A percentile compares a stretch with the other conserved stretches of the same genome.
Evolutionary conservation across 2,329 filamentous ascomycete genomes (phyloP).

Genomic region (Arthroderma sp.): DNA sequence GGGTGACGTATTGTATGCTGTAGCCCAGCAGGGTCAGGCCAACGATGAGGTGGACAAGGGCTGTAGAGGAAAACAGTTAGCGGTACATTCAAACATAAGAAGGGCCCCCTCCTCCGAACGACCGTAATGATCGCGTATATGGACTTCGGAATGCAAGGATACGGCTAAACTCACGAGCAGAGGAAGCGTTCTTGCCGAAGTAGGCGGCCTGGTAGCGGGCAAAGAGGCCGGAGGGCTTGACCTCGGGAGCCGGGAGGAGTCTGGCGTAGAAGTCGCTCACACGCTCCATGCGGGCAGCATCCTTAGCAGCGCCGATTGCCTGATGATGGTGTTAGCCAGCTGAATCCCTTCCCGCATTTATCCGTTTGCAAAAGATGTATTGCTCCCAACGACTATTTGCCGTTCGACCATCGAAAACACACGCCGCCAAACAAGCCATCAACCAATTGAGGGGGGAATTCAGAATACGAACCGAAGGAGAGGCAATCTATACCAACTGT

Average conservation of each 20-base stretch:
- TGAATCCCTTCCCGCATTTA: neutral
- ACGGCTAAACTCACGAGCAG: conserved; percentile 59
- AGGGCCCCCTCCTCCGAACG: too few species aligned
- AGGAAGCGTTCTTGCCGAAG: conserved; percentile 88
- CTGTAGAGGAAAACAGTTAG: conserved; percentile 37
- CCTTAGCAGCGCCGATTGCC: conserved; percentile 88
- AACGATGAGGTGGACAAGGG: conserved; percentile 75
- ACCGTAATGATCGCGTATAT: too few species aligned
- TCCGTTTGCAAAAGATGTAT: neutral
- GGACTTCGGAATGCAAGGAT: neutral
- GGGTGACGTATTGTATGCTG: conserved; percentile 99
- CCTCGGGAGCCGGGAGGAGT: conserved; percentile 76
- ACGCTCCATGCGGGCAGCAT: conserved; percentile 94
- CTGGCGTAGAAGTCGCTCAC: conserved; percentile 99
- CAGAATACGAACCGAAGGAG: conserved; percentile 58
- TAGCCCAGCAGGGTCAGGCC: conserved; percentile 74
- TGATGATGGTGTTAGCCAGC: conserved; percentile 28
- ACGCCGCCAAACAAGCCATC: neutral
- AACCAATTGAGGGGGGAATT: neutral
- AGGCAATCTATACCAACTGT: conserved; percentile 54
- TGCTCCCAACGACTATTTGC: neutral
- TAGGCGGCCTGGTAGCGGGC: conserved; percentile 76
- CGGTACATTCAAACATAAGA: neutral
- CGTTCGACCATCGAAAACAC: neutral
- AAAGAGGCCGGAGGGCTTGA: conserved; percentile 69